These are phyloP conservation scores for Colletotrichum falcatum DNA, from an alignment of 2,329 filamentous ascomycete species.

Conservation along the genomic window DNA sequence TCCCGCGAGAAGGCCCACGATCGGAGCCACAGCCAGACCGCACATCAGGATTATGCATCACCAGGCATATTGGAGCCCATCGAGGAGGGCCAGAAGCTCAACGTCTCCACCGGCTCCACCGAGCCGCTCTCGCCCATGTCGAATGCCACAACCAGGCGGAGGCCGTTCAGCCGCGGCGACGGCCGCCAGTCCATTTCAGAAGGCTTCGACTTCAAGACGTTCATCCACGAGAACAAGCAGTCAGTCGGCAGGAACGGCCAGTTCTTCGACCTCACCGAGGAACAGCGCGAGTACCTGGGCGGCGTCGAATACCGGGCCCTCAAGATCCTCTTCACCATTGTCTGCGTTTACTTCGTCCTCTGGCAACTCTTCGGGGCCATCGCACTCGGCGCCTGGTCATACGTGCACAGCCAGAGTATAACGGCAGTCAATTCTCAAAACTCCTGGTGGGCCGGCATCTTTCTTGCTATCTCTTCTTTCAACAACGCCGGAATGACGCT, in stretches of 20 bases:
- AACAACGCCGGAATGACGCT: constrained; percentile 78
- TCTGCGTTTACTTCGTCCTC: constrained; percentile 69
- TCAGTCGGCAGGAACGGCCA: constrained; percentile 64
- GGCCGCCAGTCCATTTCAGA: constrained; percentile 52
- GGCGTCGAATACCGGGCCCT: constrained; percentile 74
- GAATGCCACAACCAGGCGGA: constrained; percentile 36
- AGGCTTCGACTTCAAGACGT: constrained; percentile 42
- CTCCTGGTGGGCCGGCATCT: constrained; percentile 76
- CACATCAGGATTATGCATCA: constrained; percentile 8
- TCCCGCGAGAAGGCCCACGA: constrained; percentile 18
- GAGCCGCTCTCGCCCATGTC: constrained; percentile 24
- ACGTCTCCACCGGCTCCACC: constrained; percentile 6
- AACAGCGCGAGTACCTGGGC: constrained; percentile 62
- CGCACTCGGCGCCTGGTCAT: constrained; percentile 71
- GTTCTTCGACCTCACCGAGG: constrained; percentile 62
- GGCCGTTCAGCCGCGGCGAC: constrained; percentile 44
- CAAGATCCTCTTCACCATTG: constrained; percentile 68
- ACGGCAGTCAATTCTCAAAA: constrained; percentile 68
- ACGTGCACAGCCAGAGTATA: constrained; percentile 60
- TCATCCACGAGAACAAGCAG: constrained; percentile 46
- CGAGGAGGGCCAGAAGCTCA: constrained; percentile 26
- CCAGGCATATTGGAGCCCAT: constrained; percentile 8
- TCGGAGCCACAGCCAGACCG: constrained; percentile 23
- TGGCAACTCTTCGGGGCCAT: constrained; percentile 71
- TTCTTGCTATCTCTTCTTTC: constrained; percentile 76